These are phyloP conservation scores for Septoria linicola DNA, from an alignment of 2,329 filamentous ascomycete genomes.

Conservation along the genomic window DNA sequence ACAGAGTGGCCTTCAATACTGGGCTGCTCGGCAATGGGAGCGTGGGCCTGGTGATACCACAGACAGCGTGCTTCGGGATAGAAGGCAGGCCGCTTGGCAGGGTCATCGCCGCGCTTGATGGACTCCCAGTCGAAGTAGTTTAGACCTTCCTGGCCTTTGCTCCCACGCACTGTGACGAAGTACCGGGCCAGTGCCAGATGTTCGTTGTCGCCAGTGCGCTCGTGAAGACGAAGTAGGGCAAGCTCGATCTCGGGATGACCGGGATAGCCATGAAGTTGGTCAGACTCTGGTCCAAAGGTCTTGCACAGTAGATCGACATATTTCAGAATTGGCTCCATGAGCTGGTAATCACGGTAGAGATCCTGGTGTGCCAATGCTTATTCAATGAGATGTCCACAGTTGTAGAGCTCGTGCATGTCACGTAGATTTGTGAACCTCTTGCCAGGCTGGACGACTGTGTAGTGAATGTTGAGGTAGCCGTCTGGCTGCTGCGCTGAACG, in stretches of 20 bases:
- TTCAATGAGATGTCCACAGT: constrained; percentile 62
- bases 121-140: constrained; percentile 59
- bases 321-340: constrained; percentile 55
- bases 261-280: constrained; percentile 59
- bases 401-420: constrained; percentile 64
- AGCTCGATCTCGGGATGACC: constrained; percentile 60
- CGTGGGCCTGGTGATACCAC: constrained; percentile 59
- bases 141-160: constrained; percentile 50
- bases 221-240: constrained; percentile 49
- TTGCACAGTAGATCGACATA: constrained; percentile 55
- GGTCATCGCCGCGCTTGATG: constrained; percentile 50
- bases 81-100: constrained; percentile 49
- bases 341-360: constrained; percentile 52
- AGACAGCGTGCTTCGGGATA: constrained; percentile 46
- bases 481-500: constrained; percentile 57
- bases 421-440: constrained; percentile 59
- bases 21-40: constrained; percentile 54
- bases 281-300: constrained; percentile 52
- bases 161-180: constrained; percentile 60
- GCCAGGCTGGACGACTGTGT: constrained; percentile 57
- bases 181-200: constrained; percentile 53
- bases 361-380: constrained; percentile 58
- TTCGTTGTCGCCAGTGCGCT: constrained; percentile 41
- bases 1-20: constrained; percentile 61
- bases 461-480: constrained; percentile 65